Conservation (phyloP, 2,329 filamentous ascomycete genomes). For the Microsporum ferrugineum region DNA sequence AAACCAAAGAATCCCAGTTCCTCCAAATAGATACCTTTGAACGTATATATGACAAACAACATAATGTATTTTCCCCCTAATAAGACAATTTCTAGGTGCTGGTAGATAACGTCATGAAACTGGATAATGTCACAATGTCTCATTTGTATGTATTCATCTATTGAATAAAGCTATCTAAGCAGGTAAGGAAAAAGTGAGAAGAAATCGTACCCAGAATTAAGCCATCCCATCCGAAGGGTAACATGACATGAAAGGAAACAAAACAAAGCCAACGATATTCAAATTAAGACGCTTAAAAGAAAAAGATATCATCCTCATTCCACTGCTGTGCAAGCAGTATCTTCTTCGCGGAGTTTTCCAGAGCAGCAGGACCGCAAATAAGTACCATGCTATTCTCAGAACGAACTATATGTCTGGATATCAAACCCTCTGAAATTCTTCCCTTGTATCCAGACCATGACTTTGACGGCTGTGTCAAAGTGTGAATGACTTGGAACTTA, state of each 20-base stretch:
- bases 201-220: background rate
- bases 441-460: conserved; percentile 59
- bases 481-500: conserved; percentile 56
- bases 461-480: conserved; percentile 52
- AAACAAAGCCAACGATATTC: background rate
- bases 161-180: background rate
- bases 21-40: background rate
- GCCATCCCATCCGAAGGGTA: background rate
- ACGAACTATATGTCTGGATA: background rate
- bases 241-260: background rate
- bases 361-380: conserved; percentile 2
- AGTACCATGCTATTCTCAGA: conserved; percentile 1
- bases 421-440: conserved; percentile 43
- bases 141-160: background rate
- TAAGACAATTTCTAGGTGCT: background rate
- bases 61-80: background rate
- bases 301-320: conserved; percentile 1
- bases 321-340: conserved; percentile 3
- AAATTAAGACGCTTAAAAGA: background rate
- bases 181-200: background rate
- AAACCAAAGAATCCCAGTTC: conserved; percentile 39
- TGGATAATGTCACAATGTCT: background rate
- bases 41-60: background rate
- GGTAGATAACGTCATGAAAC: background rate
- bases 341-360: background rate